phyloP scores from a whole-genome alignment of 306 rosid species.

The Benincasa hispida region DNA sequence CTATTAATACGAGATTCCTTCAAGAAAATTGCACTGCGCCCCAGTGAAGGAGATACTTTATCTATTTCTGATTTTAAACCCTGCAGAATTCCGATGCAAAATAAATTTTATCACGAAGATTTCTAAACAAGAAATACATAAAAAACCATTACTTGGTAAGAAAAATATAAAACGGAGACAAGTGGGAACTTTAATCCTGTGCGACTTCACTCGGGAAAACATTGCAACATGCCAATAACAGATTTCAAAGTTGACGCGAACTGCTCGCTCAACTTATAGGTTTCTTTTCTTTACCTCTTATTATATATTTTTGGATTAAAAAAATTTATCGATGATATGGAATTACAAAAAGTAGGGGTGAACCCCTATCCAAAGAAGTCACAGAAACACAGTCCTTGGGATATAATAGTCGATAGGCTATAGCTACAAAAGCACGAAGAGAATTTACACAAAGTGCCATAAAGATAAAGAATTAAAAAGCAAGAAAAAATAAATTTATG shows the following conservation, averaged over 20 bases:
- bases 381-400: neutral
- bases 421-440: neutral
- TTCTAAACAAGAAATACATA: neutral
- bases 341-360: neutral
- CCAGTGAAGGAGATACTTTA: slow-evolving; percentile 78
- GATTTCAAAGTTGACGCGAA: neutral
- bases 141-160: neutral
- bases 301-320: neutral
- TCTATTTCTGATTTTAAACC: slow-evolving; percentile 94
- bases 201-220: neutral
- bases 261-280: neutral
- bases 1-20: slow-evolving; percentile 92
- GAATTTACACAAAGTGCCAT: neutral
- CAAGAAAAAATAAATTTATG: neutral
- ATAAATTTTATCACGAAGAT: neutral
- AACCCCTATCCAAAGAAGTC: neutral
- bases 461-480: neutral
- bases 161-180: neutral
- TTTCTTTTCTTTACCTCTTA: too few species aligned
- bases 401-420: neutral
- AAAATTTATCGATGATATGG: neutral
- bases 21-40: slow-evolving; percentile 73
- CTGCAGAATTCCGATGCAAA: slow-evolving; percentile 26
- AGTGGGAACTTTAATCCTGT: neutral
- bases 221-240: neutral